Conservation (phyloP, 139 green algal species). For the Eudorina sp. region DNA sequence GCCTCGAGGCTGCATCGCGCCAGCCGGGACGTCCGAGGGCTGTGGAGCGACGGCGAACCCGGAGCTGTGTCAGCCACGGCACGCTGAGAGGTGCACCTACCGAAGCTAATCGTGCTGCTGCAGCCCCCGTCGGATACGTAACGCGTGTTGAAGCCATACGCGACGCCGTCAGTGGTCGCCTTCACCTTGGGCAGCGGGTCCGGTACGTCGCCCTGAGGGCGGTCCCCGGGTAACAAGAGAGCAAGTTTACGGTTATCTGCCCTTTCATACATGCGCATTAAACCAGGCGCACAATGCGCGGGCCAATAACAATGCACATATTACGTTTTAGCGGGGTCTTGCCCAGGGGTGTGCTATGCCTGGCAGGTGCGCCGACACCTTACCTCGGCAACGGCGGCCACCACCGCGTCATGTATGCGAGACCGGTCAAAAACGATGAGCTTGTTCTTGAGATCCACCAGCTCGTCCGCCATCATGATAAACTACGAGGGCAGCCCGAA, state of each 20-base stretch:
- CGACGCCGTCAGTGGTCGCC: background rate
- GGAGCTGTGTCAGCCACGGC: background rate
- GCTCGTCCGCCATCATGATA: constrained; percentile 21
- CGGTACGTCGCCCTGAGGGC: background rate
- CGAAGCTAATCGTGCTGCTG: background rate
- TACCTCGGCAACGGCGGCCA: constrained; percentile 30
- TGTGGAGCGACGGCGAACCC: background rate
- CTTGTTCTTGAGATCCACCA: constrained; percentile 25
- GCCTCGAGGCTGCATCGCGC: background rate
- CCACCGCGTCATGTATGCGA: background rate
- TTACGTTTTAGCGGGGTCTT: too few relatives aligned
- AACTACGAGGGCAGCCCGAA: background rate
- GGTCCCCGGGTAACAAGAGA: too few relatives aligned
- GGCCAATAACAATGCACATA: too few relatives aligned
- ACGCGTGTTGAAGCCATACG: constrained; percentile 5
- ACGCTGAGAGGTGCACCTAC: background rate
- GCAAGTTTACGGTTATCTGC: too few relatives aligned
- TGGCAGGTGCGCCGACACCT: too few relatives aligned
- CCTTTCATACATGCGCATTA: too few relatives aligned
- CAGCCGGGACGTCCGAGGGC: constrained; percentile 1
- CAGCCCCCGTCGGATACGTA: background rate
- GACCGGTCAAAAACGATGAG: constrained; percentile 1
- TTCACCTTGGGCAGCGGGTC: constrained; percentile 31
- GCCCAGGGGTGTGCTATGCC: too few relatives aligned
- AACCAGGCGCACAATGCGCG: too few relatives aligned